A percentile compares a stretch with the other conserved stretches of the same genome.
These are phyloP conservation scores for Dioscorea dumetorum DNA, from an alignment of 106 monocot genomes.

Conservation along the genomic window DNA sequence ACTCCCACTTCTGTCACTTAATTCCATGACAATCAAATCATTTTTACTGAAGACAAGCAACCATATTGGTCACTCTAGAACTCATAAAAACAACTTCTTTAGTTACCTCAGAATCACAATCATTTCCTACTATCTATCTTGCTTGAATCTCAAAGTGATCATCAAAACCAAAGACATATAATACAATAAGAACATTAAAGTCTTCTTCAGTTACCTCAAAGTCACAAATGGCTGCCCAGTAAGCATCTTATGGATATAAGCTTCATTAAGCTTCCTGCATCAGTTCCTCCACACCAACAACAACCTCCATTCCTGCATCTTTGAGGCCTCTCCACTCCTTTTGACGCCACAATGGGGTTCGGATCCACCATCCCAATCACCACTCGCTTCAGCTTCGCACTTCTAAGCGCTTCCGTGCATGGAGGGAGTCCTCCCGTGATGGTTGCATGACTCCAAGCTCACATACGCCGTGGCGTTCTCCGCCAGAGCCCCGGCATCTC, in stretches of 20 bases:
- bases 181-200: no score
- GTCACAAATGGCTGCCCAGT: slow-evolving; percentile 80
- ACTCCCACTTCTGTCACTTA: no score
- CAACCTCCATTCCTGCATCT: slow-evolving; percentile 71
- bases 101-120: no score
- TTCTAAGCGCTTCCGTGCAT: slow-evolving; percentile 84
- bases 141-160: no score
- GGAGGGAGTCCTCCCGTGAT: slow-evolving; percentile 95
- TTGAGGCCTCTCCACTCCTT: slow-evolving; percentile 79
- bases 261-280: slow-evolving; percentile 71
- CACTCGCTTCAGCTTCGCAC: slow-evolving; percentile 64
- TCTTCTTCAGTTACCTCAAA: slow-evolving; percentile 38
- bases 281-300: slow-evolving; percentile 66
- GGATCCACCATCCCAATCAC: slow-evolving; percentile 95
- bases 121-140: no score
- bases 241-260: slow-evolving; percentile 77
- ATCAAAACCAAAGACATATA: no score
- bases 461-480: slow-evolving; percentile 89
- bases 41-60: no score
- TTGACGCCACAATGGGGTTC: slow-evolving; percentile 87
- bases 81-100: no score
- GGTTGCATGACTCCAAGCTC: slow-evolving; percentile 92
- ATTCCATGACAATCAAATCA: no score
- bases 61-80: no score
- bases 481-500: slow-evolving; percentile 66